phyloP scores from a whole-genome alignment of 352 stramenopile genomes.

The Phytophthora vignae region DNA sequence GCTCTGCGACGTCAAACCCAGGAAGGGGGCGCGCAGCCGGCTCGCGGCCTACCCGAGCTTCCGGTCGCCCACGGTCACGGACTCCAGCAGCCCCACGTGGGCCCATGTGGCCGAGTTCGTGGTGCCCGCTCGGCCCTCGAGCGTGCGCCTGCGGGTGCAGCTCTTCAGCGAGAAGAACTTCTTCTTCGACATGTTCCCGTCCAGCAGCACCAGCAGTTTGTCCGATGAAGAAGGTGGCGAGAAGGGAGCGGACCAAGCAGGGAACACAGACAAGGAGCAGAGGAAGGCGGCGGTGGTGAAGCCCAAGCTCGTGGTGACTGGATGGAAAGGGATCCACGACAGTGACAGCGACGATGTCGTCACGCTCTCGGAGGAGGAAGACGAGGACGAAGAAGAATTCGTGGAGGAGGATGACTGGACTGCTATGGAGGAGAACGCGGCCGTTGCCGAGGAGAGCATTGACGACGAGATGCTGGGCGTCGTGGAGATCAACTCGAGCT shows the following conservation, averaged over 20 bases:
- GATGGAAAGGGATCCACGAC: constrained; percentile 34
- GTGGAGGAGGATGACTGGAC: constrained; percentile 24
- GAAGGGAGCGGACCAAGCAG: background rate
- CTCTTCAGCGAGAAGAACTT: constrained; percentile 82
- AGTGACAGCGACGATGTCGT: constrained; percentile 62
- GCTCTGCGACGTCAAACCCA: constrained; percentile 38
- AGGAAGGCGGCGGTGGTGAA: constrained; percentile 13
- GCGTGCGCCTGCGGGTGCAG: constrained; percentile 46
- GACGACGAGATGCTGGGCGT: constrained; percentile 62
- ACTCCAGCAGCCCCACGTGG: constrained; percentile 52
- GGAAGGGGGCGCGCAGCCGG: constrained; percentile 7
- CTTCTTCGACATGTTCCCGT: constrained; percentile 89
- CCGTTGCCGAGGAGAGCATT: constrained; percentile 1
- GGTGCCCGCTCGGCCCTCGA: constrained; percentile 25
- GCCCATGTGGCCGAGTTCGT: constrained; percentile 52
- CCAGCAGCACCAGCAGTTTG: constrained; percentile 21
- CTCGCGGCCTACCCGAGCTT: constrained; percentile 25
- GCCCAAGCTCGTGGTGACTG: constrained; percentile 25
- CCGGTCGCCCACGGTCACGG: constrained; percentile 46
- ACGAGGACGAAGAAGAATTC: constrained; percentile 39
- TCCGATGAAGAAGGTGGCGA: constrained; percentile 17
- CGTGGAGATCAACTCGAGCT: constrained; percentile 57
- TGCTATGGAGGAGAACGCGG: constrained; percentile 19
- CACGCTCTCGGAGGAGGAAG: constrained; percentile 58
- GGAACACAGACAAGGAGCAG: constrained; percentile 3